Conservation (phyloP, 1,284 basidiomycete genomes). For the Ceraceosorus guamensis region DNA sequence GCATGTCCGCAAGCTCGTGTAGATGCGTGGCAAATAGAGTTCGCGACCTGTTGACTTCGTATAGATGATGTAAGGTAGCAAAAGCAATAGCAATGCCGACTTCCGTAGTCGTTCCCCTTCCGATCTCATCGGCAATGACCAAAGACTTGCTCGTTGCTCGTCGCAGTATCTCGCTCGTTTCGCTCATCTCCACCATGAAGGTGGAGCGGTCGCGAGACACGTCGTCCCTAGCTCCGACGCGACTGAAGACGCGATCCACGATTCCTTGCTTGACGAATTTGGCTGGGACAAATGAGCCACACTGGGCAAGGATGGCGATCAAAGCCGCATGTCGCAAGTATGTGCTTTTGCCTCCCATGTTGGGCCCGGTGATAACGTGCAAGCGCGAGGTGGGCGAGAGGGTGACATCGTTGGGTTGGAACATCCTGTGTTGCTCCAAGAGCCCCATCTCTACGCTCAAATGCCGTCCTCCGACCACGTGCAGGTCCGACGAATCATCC, state of each 20-base stretch:
- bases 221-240: slow-evolving; percentile 94
- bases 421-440: slow-evolving; percentile 51
- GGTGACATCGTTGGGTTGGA: slow-evolving; percentile 3
- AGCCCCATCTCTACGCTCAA: slow-evolving; percentile 87
- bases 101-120: slow-evolving; percentile 82
- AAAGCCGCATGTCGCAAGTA: slow-evolving; percentile 84
- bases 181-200: slow-evolving; percentile 64
- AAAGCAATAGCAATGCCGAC: slow-evolving; percentile 91
- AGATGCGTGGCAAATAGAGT: slow-evolving; percentile 95
- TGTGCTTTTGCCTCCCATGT: slow-evolving; percentile 91
- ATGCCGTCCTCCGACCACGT: slow-evolving; percentile 75
- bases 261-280: slow-evolving; percentile 69
- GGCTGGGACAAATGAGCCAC: slow-evolving; percentile 87
- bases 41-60: slow-evolving; percentile 66
- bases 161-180: slow-evolving; percentile 57
- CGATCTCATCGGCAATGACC: slow-evolving; percentile 62
- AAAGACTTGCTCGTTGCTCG: slow-evolving; percentile 54
- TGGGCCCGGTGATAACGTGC: slow-evolving; percentile 83
- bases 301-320: slow-evolving; percentile 82
- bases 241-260: slow-evolving; percentile 82
- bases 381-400: slow-evolving; percentile 55
- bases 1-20: slow-evolving; percentile 80
- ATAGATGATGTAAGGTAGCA: slow-evolving; percentile 75
- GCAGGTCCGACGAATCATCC: slow-evolving; percentile 54
- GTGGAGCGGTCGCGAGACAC: slow-evolving; percentile 85